Base-by-base conservation (phyloP, 2,329 filamentous ascomycete species). In the Exophiala dermatitidis region DNA sequence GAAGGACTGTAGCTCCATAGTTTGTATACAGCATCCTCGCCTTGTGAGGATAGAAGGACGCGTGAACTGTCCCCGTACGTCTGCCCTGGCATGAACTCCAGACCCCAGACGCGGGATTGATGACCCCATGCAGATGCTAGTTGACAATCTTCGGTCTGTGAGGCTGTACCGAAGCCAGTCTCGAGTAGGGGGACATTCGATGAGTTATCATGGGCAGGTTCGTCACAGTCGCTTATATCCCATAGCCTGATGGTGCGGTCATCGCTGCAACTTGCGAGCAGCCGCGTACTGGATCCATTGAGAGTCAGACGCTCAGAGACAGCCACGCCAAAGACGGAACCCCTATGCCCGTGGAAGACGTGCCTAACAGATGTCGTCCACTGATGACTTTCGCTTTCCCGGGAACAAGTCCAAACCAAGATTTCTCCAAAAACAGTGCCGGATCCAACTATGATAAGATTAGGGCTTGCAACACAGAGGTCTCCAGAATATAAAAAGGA, bases 381-480 rank as follows among this genome's bases (percentile, higher is more conserved):
- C 34, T 60, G 45, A 6, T 57, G 32, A 5, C 46, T 52, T 9
- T 53, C 44, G 12, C 53, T 44, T 9, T 62, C 50, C 38, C 43
- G 62, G 44, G 72, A 71, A 62, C 82, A 90, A 60, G 84, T 87
- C 93, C 93, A 97, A 10, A 95, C 80, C 36, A 96, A 76, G 33
- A 98, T 86, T 68, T 97, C 90, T 2, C 93, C 93, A 69, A 97
- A 97, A 1, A 91, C 90, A 0, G 93, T 97, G 1, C 93, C 93
- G 2, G 87, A 87, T 4, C 89, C 88, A 47, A 96, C 80, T 19
- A 96, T 76, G 43, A 95, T 74, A 48, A 75, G 74, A 42, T 75
- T 73, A 4, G 68, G 50, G 4, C 77, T 76, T 5, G 83, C 69
- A 77, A 85, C 88, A 37, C 77, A 71, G 12, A 95, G 69, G 64